A percentile compares a stretch with the other conserved stretches of the same genome.
phyloP scores from a whole-genome alignment of 2,329 filamentous ascomycete genomes.

The Aschersonia sp. region DNA sequence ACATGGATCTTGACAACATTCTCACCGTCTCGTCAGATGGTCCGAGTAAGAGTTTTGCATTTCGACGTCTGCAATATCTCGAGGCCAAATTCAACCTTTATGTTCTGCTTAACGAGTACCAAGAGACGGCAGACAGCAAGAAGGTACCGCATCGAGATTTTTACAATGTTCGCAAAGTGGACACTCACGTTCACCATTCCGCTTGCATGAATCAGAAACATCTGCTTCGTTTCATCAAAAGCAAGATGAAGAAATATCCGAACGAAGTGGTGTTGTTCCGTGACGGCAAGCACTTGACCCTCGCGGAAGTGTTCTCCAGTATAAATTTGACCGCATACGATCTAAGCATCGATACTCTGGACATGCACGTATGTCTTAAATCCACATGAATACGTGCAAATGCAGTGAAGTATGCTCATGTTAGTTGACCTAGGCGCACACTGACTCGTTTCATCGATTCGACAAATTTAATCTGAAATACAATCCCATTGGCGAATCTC shows the following conservation, averaged over 20 bases:
- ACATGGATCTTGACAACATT: slow-evolving; percentile 82
- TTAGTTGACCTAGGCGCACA: slow-evolving; percentile 53
- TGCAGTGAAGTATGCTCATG: background rate
- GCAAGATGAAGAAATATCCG: slow-evolving; percentile 97
- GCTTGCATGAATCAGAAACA: slow-evolving; percentile 99
- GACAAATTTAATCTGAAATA: slow-evolving; percentile 99
- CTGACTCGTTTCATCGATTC: slow-evolving; percentile 94
- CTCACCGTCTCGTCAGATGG: slow-evolving; percentile 86
- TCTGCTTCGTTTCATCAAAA: slow-evolving; percentile 94
- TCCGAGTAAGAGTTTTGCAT: slow-evolving; percentile 93
- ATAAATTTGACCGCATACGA: slow-evolving; percentile 97
- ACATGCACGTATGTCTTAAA: slow-evolving; percentile 72
- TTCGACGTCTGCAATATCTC: slow-evolving; percentile 82
- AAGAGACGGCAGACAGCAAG: slow-evolving; percentile 96
- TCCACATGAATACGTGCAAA: background rate
- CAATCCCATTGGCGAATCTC: slow-evolving; percentile 91
- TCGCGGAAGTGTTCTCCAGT: slow-evolving; percentile 89
- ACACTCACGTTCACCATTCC: slow-evolving; percentile 97
- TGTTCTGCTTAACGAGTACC: slow-evolving; percentile 84
- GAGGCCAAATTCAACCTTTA: slow-evolving; percentile 98
- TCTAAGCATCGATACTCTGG: slow-evolving; percentile 91
- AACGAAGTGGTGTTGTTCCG: slow-evolving; percentile 87
- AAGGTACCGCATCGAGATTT: slow-evolving; percentile 96
- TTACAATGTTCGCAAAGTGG: slow-evolving; percentile 97
- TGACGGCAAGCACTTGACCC: slow-evolving; percentile 81